Evolutionary conservation across 768 basidiomycete genomes (phyloP).

Genomic region (Imleria badia): DNA sequence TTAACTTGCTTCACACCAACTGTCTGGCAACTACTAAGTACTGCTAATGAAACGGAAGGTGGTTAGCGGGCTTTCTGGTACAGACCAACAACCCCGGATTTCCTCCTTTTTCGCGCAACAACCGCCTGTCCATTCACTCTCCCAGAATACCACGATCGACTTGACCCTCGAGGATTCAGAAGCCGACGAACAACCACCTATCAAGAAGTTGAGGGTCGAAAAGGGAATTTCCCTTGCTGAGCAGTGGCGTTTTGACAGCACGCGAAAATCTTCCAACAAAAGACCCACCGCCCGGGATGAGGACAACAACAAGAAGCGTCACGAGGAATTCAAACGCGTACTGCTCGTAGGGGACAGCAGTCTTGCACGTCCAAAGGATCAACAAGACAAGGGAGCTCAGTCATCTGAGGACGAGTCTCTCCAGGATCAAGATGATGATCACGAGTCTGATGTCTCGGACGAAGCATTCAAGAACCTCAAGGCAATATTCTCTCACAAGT

Average conservation of each 20-base stretch:
- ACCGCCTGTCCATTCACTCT: slow-evolving; percentile 15
- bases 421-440: slow-evolving; percentile 26
- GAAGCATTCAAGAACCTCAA: slow-evolving; percentile 46
- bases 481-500: slow-evolving; percentile 44
- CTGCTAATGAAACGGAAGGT: slow-evolving; percentile 23
- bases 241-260: slow-evolving; percentile 47
- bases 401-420: slow-evolving; percentile 24
- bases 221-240: slow-evolving; percentile 27
- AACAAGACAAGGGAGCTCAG: slow-evolving; percentile 12
- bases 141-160: slow-evolving; percentile 44
- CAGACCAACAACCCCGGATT: slow-evolving; percentile 36
- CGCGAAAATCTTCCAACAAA: slow-evolving; percentile 1
- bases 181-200: slow-evolving; percentile 22
- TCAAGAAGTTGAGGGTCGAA: slow-evolving; percentile 30
- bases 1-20: too few species aligned
- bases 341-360: slow-evolving; percentile 47
- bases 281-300: slow-evolving; percentile 23
- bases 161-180: slow-evolving; percentile 47
- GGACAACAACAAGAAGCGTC: slow-evolving; percentile 46
- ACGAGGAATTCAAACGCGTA: slow-evolving; percentile 52
- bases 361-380: slow-evolving; percentile 26
- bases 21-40: too few species aligned
- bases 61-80: background rate
- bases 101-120: slow-evolving; percentile 41
- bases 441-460: slow-evolving; percentile 44